Evolutionary conservation across 208 protist genomes (phyloP), one percentile per base, ranked within the genome.

Genomic region (Porcisia deanei): DNA sequence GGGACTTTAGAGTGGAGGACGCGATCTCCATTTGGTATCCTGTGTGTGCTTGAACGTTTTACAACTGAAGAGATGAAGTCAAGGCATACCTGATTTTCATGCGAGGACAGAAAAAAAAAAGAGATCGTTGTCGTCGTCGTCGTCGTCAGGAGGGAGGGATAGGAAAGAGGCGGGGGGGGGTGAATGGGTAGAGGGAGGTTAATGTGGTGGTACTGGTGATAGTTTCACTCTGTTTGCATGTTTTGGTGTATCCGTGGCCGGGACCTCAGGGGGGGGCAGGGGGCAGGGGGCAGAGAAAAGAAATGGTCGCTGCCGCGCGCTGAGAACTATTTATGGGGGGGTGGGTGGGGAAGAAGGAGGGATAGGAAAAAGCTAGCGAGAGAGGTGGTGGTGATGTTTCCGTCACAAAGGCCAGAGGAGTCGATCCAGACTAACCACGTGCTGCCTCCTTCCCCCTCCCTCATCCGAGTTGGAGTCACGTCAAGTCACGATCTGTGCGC

Each of bases 21-120:
- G 58, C 34, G n/a, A 75, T 55, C 25, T 78, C 52, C 64, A 64
- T 78, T 30, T 30, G 47, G 1, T 30, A 30, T 9, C 41, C 47
- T 49, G 30, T 59, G 65, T 39, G 45, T n/a, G 65, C 20, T n/a
- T 12, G 37, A 54, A 53, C 12, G 34, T 54, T 30, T 30, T 30
- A 30, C 30, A 30, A 30, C 30, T 30, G 30, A 30, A 30, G 30
- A 30, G 30, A 30, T 30, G 30, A 41, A 37, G 5, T 5, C 14
- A 20, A 3, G 16, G 57, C 25, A 52, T 52, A 53, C 14, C 9
- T 37, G 57, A 60, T 7, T 12, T 60, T 30, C 57, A 10, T 30
- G 9, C 57, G 5, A 22, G 57, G 16, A 65, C 25, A 41, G 60
- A 65, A 65, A 65, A 20, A 9, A 12, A 12, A 52, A 12, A 30